These are phyloP conservation scores for Trichosporon ovoides DNA, from an alignment of 1,284 basidiomycete genomes.

Conservation along the genomic window DNA sequence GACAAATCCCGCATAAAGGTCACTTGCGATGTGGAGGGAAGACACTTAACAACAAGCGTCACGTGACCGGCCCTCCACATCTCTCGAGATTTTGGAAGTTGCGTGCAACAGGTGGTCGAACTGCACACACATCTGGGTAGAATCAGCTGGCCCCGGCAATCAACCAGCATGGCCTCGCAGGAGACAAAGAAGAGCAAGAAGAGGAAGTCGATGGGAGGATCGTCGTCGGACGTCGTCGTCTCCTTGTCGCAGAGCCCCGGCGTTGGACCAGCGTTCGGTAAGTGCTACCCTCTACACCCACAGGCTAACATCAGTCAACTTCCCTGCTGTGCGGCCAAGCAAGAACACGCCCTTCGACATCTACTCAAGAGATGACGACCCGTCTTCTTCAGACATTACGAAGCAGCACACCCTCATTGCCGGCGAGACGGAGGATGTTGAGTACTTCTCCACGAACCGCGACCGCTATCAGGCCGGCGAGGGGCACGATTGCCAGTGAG, in stretches of 20 bases:
- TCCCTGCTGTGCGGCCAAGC: slow-evolving; percentile 63
- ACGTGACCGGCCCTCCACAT: not conserved
- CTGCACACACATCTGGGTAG: not conserved
- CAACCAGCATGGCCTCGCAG: slow-evolving; percentile 12
- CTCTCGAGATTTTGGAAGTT: slow-evolving; percentile 4
- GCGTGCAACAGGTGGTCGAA: not conserved
- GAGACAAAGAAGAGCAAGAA: slow-evolving; percentile 30
- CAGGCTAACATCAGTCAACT: slow-evolving; percentile 64
- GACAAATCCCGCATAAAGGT: too few species aligned
- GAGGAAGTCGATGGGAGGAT: slow-evolving; percentile 31
- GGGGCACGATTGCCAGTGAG: slow-evolving; percentile 50
- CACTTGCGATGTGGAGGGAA: too few species aligned
- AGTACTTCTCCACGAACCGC: slow-evolving; percentile 56
- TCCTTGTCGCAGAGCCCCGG: slow-evolving; percentile 48
- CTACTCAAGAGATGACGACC: slow-evolving; percentile 53
- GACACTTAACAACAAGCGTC: too few species aligned
- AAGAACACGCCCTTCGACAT: slow-evolving; percentile 61
- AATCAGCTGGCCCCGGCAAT: not conserved
- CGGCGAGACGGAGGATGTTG: slow-evolving; percentile 64
- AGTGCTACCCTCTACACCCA: slow-evolving; percentile 27
- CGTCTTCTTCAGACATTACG: slow-evolving; percentile 48
- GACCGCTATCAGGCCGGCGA: slow-evolving; percentile 51
- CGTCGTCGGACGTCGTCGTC: slow-evolving; percentile 18
- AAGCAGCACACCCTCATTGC: slow-evolving; percentile 58
- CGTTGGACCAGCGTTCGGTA: slow-evolving; percentile 68